Base-by-base conservation (phyloP, 352 stramenopile species). In the Phytophthora pini region DNA sequence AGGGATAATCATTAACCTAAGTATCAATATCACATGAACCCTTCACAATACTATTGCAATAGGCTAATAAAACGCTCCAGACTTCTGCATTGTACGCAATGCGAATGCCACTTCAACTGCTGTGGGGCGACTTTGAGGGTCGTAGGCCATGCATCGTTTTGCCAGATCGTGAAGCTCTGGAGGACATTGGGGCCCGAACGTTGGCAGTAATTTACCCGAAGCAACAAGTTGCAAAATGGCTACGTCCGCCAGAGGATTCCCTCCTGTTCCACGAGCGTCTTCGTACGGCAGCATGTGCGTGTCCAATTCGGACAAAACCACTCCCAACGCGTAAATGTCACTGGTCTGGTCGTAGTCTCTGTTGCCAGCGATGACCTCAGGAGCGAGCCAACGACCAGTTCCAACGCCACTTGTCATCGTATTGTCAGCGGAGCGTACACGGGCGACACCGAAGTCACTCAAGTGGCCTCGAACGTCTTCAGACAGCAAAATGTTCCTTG, bases 221-320 rank as follows among this genome's bases (percentile, higher is more conserved):
- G 80, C 76, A 3, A 91, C 82, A 41, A 82, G 79, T 41, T 86
- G 77, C 24, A 91, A 47, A 9, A 91, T 73, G 1, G 69, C 76
- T 13, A 84, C 69, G 29, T 88, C 80, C 7, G 68, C 62, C 5
- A 89, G 36, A 24, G 53, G 62, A 22, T 75, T 68, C 7, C 72
- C 75, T 38, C 62, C 70, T 6, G 67, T 24, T 0, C 72, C 66
- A 13, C 55, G 54, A 8, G 68, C 67, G 46, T 85, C 70, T 46
- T 76, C 68, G 58, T 87, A 90, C 32, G 83, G 81, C 1, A 87
- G 41, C n/a, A 56, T 56, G 55, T 92, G 79, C 5, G 81, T 88
- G 52, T 89, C 80, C 22, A 92, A 49, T 72, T 92, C 83, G 4
- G 70, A 79, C 13, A 92, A 27, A 17, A 89, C 62, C 26, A 84